phyloP scores from a whole-genome alignment of 768 basidiomycete genomes.

The Pulveroboletus sp. region DNA sequence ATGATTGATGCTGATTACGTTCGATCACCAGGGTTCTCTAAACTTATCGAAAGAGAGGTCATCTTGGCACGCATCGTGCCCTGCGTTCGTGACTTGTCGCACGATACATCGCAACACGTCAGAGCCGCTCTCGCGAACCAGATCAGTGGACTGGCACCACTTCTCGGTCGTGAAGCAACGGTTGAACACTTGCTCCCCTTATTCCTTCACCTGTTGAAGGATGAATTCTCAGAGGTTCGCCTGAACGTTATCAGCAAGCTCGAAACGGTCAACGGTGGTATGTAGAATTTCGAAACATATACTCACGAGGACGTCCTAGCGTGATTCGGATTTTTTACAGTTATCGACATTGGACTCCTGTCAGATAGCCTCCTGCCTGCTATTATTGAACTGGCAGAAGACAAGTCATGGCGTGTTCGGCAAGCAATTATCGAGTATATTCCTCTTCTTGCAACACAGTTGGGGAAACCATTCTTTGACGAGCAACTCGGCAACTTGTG shows the following conservation, averaged over 20 bases:
- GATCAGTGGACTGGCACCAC: slow-evolving; percentile 92
- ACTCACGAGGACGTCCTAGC: not conserved
- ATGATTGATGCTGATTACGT: slow-evolving; percentile 6
- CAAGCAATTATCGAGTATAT: slow-evolving; percentile 99
- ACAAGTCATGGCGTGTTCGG: slow-evolving; percentile 99
- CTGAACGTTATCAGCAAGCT: slow-evolving; percentile 98
- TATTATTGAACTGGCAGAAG: slow-evolving; percentile 96
- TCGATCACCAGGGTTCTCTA: slow-evolving; percentile 75
- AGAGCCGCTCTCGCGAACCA: slow-evolving; percentile 94
- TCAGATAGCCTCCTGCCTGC: slow-evolving; percentile 95
- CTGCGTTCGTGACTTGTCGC: slow-evolving; percentile 89
- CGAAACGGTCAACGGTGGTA: slow-evolving; percentile 90
- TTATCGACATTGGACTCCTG: slow-evolving; percentile 95
- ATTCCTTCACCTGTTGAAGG: slow-evolving; percentile 94
- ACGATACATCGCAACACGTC: slow-evolving; percentile 94
- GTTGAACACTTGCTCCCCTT: slow-evolving; percentile 95
- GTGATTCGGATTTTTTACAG: slow-evolving; percentile 37
- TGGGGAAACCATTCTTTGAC: slow-evolving; percentile 95
- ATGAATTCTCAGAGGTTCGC: slow-evolving; percentile 97
- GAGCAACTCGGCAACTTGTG: slow-evolving; percentile 95
- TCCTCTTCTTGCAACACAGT: slow-evolving; percentile 96
- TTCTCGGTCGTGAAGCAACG: slow-evolving; percentile 89
- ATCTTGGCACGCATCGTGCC: slow-evolving; percentile 91
- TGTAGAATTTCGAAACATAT: slow-evolving; percentile 21
- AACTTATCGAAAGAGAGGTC: slow-evolving; percentile 88